phyloP scores from a whole-genome alignment of 768 basidiomycete species.

The Mycena indigotica region DNA sequence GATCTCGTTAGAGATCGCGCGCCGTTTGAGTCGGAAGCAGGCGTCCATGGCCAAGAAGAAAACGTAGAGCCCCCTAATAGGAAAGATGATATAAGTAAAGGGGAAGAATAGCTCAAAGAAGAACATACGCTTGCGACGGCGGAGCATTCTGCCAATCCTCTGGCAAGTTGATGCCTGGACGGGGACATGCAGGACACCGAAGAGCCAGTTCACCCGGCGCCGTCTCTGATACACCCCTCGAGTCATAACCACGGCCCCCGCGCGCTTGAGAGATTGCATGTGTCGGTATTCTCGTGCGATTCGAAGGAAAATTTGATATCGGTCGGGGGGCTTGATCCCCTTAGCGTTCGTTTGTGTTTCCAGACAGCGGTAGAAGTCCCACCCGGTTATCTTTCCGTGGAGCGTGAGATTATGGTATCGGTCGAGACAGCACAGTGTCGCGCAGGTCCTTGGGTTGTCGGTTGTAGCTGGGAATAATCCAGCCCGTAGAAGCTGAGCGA shows the following conservation, averaged over 20 bases:
- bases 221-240: background rate
- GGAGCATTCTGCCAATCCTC: conserved; percentile 8
- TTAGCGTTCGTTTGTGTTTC: conserved; percentile 28
- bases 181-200: conserved; percentile 24
- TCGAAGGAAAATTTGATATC: background rate
- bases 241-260: background rate
- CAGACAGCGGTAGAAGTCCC: conserved; percentile 30
- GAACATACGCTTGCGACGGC: background rate
- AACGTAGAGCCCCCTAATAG: conserved; percentile 9
- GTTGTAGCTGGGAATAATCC: conserved; percentile 29
- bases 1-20: conserved; percentile 1
- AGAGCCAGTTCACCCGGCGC: background rate
- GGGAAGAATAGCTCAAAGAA: background rate
- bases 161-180: conserved; percentile 19
- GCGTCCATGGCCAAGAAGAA: conserved; percentile 11
- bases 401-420: conserved; percentile 32
- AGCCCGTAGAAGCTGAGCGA: conserved; percentile 34
- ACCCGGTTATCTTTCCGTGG: conserved; percentile 30
- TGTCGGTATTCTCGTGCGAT: background rate
- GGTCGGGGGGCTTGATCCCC: conserved; percentile 15
- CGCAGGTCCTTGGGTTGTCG: conserved; percentile 26
- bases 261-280: background rate
- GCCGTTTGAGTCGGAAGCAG: conserved; percentile 7
- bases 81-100: background rate
- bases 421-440: conserved; percentile 30